Percentiles rank a stretch among this genome's conserved stretches.
Evolutionary conservation across 371 early-diverging fungal genomes (phyloP).

Genomic region (Thermomucor indicae-seudaticae): DNA sequence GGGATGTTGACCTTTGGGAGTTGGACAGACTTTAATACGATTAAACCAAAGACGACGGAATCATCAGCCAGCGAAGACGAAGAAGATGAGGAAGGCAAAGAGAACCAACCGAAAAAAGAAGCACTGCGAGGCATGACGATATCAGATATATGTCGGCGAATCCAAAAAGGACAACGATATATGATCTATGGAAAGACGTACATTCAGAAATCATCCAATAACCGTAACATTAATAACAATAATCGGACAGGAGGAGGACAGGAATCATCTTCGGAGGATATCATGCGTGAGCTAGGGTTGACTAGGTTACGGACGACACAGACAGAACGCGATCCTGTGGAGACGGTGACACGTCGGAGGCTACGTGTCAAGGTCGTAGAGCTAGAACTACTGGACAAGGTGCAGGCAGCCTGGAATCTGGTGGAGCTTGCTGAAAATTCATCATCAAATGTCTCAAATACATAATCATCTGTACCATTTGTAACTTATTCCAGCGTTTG

Average conservation of each 20-base stretch:
- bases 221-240: too few relatives aligned
- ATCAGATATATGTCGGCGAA: background rate
- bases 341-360: too few relatives aligned
- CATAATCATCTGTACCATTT: background rate
- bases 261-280: too few relatives aligned
- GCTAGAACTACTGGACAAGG: background rate
- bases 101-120: background rate
- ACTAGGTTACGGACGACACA: too few relatives aligned
- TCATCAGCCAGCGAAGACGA: background rate
- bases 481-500: background rate
- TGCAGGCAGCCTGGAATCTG: background rate
- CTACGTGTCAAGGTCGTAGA: background rate
- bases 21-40: slow-evolving; percentile 1
- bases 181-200: too few relatives aligned
- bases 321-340: too few relatives aligned
- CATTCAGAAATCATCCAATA: too few relatives aligned
- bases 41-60: slow-evolving; percentile 2
- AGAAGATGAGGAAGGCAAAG: background rate
- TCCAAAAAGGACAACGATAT: background rate
- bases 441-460: background rate
- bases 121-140: background rate
- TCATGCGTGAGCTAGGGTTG: too few relatives aligned
- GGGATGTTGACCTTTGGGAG: slow-evolving; percentile 11
- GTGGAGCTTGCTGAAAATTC: background rate
- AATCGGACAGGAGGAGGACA: too few relatives aligned